phyloP scores from a whole-genome alignment of 331 rosid genomes.

The Ulmus americana region DNA sequence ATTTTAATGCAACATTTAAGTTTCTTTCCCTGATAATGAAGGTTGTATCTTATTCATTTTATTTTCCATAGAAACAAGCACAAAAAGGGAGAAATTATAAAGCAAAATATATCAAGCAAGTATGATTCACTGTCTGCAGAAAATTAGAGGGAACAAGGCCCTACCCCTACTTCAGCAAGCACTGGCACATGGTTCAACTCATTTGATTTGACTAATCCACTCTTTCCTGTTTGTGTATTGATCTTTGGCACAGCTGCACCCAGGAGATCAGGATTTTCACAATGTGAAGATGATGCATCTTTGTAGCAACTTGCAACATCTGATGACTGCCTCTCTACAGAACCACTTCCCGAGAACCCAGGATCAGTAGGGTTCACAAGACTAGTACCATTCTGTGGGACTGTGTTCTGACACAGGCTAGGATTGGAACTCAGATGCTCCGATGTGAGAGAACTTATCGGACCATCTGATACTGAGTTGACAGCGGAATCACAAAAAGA shows the following conservation, averaged over 20 bases:
- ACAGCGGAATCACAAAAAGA: constrained; percentile 29
- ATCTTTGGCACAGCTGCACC: constrained; percentile 15
- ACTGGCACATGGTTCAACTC: constrained; percentile 17
- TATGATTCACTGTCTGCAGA: not conserved
- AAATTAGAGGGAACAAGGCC: constrained; percentile 17
- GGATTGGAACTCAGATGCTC: constrained; percentile 21
- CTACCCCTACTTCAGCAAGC: constrained; percentile 36
- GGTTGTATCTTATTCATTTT: not conserved
- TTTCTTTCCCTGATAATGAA: too few species aligned
- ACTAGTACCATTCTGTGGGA: constrained; percentile 35
- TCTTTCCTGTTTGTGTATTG: constrained; percentile 11
- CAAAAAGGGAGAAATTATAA: not conserved
- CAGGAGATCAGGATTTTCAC: constrained; percentile 15
- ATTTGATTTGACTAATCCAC: constrained; percentile 11
- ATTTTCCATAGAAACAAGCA: not conserved
- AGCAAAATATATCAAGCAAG: not conserved
- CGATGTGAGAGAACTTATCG: constrained; percentile 20
- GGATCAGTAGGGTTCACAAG: constrained; percentile 29
- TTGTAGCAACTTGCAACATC: constrained; percentile 31
- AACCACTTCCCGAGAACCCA: constrained; percentile 43
- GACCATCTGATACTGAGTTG: constrained; percentile 30
- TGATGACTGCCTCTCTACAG: constrained; percentile 39
- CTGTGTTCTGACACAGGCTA: constrained; percentile 32
- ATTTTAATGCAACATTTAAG: not conserved
- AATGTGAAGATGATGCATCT: constrained; percentile 26